Percentiles rank a stretch among this genome's conserved stretches.
Conservation (phyloP, 2,329 filamentous ascomycete genomes). For the Pezicula neosporulosa region DNA sequence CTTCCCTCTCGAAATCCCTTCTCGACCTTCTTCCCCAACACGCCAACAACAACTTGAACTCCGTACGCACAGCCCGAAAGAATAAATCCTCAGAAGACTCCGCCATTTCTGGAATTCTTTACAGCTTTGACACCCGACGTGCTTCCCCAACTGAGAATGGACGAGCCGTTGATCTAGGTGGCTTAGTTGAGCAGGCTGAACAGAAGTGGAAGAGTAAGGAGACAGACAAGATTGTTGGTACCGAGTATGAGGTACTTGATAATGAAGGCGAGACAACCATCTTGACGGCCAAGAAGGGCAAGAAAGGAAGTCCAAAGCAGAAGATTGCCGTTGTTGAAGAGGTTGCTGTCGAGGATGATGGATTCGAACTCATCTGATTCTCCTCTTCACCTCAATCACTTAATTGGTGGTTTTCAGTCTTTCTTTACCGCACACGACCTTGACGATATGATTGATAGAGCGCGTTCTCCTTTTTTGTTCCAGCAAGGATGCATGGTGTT, state of each 20-base stretch:
- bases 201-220: constrained; percentile 25
- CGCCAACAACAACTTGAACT: constrained; percentile 18
- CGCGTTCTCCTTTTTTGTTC: constrained; percentile 4
- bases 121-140: constrained; percentile 26
- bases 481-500: constrained; percentile 10
- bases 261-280: constrained; percentile 24
- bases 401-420: not conserved
- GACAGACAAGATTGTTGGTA: constrained; percentile 27
- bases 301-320: constrained; percentile 24
- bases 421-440: not conserved
- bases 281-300: constrained; percentile 17
- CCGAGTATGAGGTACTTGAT: constrained; percentile 31
- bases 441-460: constrained; percentile 4
- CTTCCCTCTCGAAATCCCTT: constrained; percentile 23
- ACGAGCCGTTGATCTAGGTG: constrained; percentile 21
- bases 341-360: constrained; percentile 25
- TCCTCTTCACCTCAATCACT: not conserved
- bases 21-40: constrained; percentile 26
- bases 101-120: constrained; percentile 20
- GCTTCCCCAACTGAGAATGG: constrained; percentile 18
- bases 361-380: constrained; percentile 28
- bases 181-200: constrained; percentile 28
- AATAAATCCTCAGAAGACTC: constrained; percentile 6
- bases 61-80: constrained; percentile 11
- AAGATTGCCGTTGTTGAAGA: constrained; percentile 10